Base-by-base conservation (phyloP, 768 basidiomycete species). In the Clavaria fumosa region DNA sequence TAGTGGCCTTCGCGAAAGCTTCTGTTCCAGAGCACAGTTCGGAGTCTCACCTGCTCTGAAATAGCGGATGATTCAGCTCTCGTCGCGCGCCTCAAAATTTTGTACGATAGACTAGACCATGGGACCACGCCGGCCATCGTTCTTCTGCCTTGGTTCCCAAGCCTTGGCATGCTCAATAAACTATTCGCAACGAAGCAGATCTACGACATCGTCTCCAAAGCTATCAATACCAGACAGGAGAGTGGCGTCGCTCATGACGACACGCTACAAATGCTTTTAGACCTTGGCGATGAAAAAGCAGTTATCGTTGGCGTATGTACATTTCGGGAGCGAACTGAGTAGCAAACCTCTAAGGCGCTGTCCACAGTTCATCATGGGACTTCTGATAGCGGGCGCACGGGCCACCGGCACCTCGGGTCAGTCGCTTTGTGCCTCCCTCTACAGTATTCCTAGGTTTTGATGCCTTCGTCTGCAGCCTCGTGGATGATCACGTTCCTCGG, bases 401-500 rank as follows among this genome's bases (percentile, higher is more conserved):
- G 78, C 81, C 9, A 84, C 79, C 31, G 80, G 80, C 7, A 77
- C 77, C 7, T 78, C 79, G 47, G 72, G 73, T 69, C 41, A 47
- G 56, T 23, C 4, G 47, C 17, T 34, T 6, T 31, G 7, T 10
- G 18, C 35, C 10, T 14, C 17, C 11, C 23, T 34, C 12, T 4
- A 3, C n/a, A 26, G n/a, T 12, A 11, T 3, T 10, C 20, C 1
- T 20, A 41, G 41, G 24, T 45, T 39, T 23, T 30, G 34, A 9
- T n/a, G n/a, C n/a, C n/a, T n/a, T n/a, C n/a, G n/a, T 38, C 37
- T 37, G 30, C 49, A 64, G 80, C 79, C 26, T 79, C 75, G 21
- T 85, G 81, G 81, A 54, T 84, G 36, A 58, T 78, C 41, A 78
- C 74, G 22, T 85, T 71, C 54, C 66, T 85, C 27, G 77, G 75